Evolutionary conservation across 2,329 filamentous ascomycete genomes (phyloP), one percentile per base, ranked within the genome.

Genomic region (Fusarium caatingaense): DNA sequence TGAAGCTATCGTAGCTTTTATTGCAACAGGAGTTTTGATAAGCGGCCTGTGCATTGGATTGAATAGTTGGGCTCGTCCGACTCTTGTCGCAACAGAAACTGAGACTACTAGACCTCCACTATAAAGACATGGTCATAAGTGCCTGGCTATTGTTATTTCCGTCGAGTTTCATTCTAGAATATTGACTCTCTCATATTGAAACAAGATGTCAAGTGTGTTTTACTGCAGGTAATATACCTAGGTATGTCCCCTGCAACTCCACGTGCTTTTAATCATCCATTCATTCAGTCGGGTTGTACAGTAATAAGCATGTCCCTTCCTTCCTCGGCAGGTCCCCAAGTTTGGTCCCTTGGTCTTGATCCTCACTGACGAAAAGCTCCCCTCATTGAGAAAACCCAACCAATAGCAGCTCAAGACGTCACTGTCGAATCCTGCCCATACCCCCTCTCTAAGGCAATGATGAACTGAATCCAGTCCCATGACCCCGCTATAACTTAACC

Each of bases 401-500:
- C 67, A 69, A 69, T 69, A 44, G 46, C 40, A 67, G 23, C 55
- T 48, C 56, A 56, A 57, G 66, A 70, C 66, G 66, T 70, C 66
- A 70, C 67, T 51, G 47, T 40, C 47, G 40, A 42, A 46, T 42
- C 56, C 64, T 51, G 58, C 45, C 64, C 68, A 49, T 46, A 50
- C 60, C 45, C 65, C 68, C 68, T 65, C 68, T 65, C 64, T 54
- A 71, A 48, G 25, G 27, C 60, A 55, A 42, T 53, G 34, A 51
- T 51, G 48, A 53, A 53, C 49, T 53, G 49, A 53, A 53, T 20
- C 34, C 49, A 53, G 49, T 68, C 68, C 54, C 68, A 71, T 71
- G 68, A 71, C 68, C 68, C 68, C 68, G 68, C 68, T 71, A 71
- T 62, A 71, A 64, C 63, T 68, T 59, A 71, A 64, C 63, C 68